Conservation (phyloP, 176 grass and related monocot genomes). For the Carex pumila region DNA sequence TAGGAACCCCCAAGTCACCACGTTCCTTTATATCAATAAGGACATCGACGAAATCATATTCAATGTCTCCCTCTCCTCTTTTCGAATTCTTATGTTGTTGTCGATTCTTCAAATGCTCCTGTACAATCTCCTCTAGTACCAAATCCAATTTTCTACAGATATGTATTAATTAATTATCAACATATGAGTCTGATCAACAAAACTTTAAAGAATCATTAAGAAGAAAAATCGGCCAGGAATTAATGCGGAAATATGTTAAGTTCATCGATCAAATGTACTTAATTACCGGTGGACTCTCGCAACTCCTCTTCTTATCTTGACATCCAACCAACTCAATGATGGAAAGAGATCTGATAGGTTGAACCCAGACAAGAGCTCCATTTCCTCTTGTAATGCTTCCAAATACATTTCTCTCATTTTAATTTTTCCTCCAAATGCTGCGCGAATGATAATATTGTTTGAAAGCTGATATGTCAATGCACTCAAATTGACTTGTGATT, state of each 20-base stretch:
- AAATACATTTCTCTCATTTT: not conserved
- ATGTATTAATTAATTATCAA: no score
- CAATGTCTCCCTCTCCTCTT: not conserved
- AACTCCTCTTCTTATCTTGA: not conserved
- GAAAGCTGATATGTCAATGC: not conserved
- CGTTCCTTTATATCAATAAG: no score
- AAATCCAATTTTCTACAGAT: not conserved
- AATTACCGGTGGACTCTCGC: not conserved
- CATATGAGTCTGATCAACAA: no score
- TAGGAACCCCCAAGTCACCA: no score
- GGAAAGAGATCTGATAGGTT: slow-evolving; percentile 34
- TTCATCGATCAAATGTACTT: no score
- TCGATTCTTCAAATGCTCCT: no score
- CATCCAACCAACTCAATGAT: slow-evolving; percentile 11
- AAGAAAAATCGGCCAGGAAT: no score
- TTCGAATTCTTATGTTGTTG: not conserved
- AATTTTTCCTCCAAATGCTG: slow-evolving; percentile 19
- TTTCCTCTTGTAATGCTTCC: not conserved
- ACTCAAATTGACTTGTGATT: not conserved
- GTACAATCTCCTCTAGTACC: not conserved
- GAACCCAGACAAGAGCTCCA: slow-evolving; percentile 12
- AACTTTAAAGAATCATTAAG: no score
- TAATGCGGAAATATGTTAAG: no score
- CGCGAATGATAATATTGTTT: slow-evolving; percentile 5
- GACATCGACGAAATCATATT: no score